These are phyloP conservation scores for Fistulinella cinereoalba DNA, from an alignment of 1,284 basidiomycete species.

Conservation along the genomic window DNA sequence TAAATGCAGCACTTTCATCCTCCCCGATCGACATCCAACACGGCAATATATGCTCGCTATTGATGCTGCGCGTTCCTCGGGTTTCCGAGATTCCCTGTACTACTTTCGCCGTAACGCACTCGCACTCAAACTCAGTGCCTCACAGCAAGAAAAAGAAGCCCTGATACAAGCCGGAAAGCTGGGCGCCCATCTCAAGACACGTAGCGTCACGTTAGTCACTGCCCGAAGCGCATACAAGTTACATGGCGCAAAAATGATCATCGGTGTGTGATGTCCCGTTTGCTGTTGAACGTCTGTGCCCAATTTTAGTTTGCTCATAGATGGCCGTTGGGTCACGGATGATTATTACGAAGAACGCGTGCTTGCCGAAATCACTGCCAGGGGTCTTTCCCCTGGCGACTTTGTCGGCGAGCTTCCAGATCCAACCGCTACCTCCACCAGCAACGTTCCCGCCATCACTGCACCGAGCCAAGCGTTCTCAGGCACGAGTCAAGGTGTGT, in stretches of 20 bases:
- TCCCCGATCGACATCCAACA: constrained; percentile 79
- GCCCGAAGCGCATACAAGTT: constrained; percentile 93
- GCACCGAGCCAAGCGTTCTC: constrained; percentile 38
- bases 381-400: constrained; percentile 73
- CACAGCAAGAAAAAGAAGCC: constrained; percentile 85
- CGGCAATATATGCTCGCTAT: constrained; percentile 94
- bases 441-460: constrained; percentile 36
- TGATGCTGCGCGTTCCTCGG: constrained; percentile 92
- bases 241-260: constrained; percentile 87
- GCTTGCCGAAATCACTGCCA: constrained; percentile 65
- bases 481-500: constrained; percentile 55
- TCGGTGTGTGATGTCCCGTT: constrained; percentile 62
- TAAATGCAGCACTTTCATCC: constrained; percentile 84
- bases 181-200: constrained; percentile 82
- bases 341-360: constrained; percentile 93
- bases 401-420: constrained; percentile 80
- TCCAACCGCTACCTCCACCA: constrained; percentile 45
- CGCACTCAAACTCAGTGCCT: constrained; percentile 86
- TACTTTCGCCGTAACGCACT: constrained; percentile 92
- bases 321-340: constrained; percentile 87
- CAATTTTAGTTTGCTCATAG: no score
- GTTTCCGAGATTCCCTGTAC: constrained; percentile 94
- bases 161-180: constrained; percentile 87
- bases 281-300: no score
- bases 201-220: constrained; percentile 92